phyloP scores from a whole-genome alignment of 306 rosid species.

The Morella rubra region DNA sequence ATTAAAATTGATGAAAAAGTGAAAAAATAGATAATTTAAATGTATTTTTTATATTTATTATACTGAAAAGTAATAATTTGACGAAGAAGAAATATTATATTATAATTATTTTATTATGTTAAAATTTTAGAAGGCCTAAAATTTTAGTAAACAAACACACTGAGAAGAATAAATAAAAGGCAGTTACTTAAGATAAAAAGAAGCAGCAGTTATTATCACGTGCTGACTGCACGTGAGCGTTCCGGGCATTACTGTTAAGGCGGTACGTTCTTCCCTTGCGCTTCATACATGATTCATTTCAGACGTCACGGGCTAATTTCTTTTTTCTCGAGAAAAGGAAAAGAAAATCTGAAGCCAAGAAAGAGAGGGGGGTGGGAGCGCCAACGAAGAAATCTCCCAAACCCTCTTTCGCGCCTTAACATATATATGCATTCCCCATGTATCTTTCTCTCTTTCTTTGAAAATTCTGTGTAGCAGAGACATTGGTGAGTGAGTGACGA shows the following conservation, averaged over 20 bases:
- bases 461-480: neutral
- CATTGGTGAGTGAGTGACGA: neutral
- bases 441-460: neutral
- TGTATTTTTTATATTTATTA: too few species aligned
- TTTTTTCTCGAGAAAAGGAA: neutral
- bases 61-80: too few species aligned
- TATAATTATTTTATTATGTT: too few species aligned
- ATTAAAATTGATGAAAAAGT: too few species aligned
- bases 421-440: neutral
- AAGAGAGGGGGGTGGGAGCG: constrained; percentile 16
- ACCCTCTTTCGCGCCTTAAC: constrained; percentile 32
- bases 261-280: neutral
- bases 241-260: neutral
- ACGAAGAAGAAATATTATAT: too few species aligned
- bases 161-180: too few species aligned
- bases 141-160: too few species aligned
- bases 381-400: constrained; percentile 32
- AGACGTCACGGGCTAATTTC: constrained; percentile 4
- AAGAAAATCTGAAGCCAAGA: neutral
- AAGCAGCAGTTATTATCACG: neutral
- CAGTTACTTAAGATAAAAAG: neutral
- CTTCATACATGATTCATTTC: neutral
- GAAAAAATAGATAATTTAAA: too few species aligned
- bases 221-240: neutral
- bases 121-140: too few species aligned